Evolutionary conservation across 1,284 basidiomycete species (phyloP).

Genomic region (Pterula multifida): DNA sequence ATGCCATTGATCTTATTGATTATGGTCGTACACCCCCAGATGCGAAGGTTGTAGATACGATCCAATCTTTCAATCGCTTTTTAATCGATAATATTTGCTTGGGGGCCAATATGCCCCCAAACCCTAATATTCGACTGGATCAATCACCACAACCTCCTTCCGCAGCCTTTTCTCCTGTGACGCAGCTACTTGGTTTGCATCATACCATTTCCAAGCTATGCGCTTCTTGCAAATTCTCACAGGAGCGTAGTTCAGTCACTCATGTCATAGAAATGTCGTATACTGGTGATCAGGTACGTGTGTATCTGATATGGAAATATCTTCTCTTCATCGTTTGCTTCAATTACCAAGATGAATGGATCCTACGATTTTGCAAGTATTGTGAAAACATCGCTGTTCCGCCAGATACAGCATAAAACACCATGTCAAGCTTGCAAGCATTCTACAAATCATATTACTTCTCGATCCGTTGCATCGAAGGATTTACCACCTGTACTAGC

Average conservation of each 20-base stretch:
- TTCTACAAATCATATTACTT: conserved; percentile 61
- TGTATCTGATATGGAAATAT: too few species aligned
- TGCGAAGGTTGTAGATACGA: conserved; percentile 45
- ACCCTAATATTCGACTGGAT: conserved; percentile 37
- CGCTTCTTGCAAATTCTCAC: conserved; percentile 56
- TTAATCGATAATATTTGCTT: conserved; percentile 70
- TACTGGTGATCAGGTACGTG: conserved; percentile 54
- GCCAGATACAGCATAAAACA: conserved; percentile 77
- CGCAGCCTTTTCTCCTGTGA: conserved; percentile 48
- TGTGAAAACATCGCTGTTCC: conserved; percentile 67
- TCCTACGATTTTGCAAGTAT: conserved; percentile 55
- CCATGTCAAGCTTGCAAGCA: conserved; percentile 79
- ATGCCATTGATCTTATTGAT: conserved; percentile 85
- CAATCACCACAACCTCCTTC: conserved; percentile 12
- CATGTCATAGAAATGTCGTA: conserved; percentile 86
- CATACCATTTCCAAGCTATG: conserved; percentile 71
- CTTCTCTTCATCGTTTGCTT: too few species aligned
- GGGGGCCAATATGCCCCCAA: conserved; percentile 58
- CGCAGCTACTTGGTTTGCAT: conserved; percentile 72
- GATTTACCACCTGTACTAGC: conserved; percentile 80
- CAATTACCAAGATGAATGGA: not conserved
- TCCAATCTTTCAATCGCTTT: conserved; percentile 93
- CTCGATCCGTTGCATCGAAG: conserved; percentile 54
- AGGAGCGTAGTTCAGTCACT: conserved; percentile 63
- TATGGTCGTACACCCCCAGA: conserved; percentile 51